A percentile compares a stretch with the other conserved stretches of the same genome.
Evolutionary conservation across 2,329 filamentous ascomycete species (phyloP).

Genomic region (Chrysosphaeria jannelii): DNA sequence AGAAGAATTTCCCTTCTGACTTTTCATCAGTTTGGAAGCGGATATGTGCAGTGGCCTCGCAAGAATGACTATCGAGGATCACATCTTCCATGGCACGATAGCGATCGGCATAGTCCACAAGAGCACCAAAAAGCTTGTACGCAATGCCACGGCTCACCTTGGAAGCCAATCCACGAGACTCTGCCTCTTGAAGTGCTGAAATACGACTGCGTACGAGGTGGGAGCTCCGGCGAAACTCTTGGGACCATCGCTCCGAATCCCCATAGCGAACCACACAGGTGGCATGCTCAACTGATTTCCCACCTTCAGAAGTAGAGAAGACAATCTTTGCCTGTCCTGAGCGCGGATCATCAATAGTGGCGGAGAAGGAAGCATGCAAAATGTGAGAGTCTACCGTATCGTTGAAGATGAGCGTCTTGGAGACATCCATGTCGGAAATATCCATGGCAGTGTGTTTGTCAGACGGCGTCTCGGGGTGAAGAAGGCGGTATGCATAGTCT

Average conservation of each 20-base stretch:
- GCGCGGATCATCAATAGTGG: conserved; percentile 22
- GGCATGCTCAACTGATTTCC: conserved; percentile 28
- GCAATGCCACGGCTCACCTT: conserved; percentile 46
- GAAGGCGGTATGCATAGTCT: conserved; percentile 35
- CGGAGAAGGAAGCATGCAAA: conserved; percentile 27
- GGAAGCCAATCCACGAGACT: conserved; percentile 33
- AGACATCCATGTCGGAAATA: conserved; percentile 34
- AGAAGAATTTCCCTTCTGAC: conserved; percentile 22
- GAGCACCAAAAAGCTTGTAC: conserved; percentile 35
- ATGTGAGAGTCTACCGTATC: conserved; percentile 19
- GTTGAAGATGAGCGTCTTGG: conserved; percentile 34
- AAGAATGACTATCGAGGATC: conserved; percentile 16
- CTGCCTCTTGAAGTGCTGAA: conserved; percentile 25
- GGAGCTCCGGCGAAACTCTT: conserved; percentile 33
- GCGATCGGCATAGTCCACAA: conserved; percentile 23
- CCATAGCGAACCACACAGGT: conserved; percentile 29
- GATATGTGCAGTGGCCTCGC: conserved; percentile 14
- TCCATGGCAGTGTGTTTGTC: conserved; percentile 23
- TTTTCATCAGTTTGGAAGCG: conserved; percentile 16
- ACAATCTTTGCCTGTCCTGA: conserved; percentile 23
- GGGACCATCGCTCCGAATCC: conserved; percentile 25
- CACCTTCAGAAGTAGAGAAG: conserved; percentile 28
- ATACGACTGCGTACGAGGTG: conserved; percentile 39
- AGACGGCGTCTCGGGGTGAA: conserved; percentile 20
- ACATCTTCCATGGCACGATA: conserved; percentile 29